Evolutionary conservation across 805 yeast species (phyloP), one percentile per base, ranked within the genome.

Genomic region (Ogataea saltuana): DNA sequence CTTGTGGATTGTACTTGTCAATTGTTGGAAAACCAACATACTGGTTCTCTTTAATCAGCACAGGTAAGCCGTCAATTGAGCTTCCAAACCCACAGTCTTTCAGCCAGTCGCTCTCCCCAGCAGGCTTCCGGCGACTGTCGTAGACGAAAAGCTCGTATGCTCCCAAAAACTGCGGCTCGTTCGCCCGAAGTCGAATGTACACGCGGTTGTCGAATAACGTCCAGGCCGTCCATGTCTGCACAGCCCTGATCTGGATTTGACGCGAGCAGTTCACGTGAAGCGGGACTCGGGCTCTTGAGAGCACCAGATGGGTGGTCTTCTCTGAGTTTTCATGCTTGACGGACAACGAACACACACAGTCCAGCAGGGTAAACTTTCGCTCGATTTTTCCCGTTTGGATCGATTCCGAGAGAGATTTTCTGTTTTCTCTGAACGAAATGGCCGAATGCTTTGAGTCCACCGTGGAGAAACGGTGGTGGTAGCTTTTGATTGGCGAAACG

Each of bases 391-490:
- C 31, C 10, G 19, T 23, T 10, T 27, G 21, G 4, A 49, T 27
- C 11, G 43, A 28, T 33, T 46, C 49, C 3, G 53, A 39, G 1
- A 49, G 25, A 16, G 53, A 49, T 6, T 13, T 28, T 12, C 28
- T 33, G 12, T 33, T 13, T 2, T 28, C 26, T 10, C 19, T 19
- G 9, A 32, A 23, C 3, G 41, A 17, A 15, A 34, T 11, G 16
- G 29, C 27, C 8, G 53, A 37, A 20, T 50, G 15, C 30, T 54
- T 48, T 4, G 55, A 50, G 28, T 59, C 59, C 8, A 61, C 12
- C 6, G 43, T 49, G 2, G 61, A 40, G 36, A 52, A 61, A 17
- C 52, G 39, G 40, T 61, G 59, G 33, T 50, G 55, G 42, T 53
- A 63, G 4, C 53, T 41, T 3, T 33, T 15, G 2, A 45, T 25